A percentile compares a stretch with the other conserved stretches of the same genome.
Evolutionary conservation across 2,329 filamentous ascomycete species (phyloP).

Genomic region (Bipolaris oryzae): DNA sequence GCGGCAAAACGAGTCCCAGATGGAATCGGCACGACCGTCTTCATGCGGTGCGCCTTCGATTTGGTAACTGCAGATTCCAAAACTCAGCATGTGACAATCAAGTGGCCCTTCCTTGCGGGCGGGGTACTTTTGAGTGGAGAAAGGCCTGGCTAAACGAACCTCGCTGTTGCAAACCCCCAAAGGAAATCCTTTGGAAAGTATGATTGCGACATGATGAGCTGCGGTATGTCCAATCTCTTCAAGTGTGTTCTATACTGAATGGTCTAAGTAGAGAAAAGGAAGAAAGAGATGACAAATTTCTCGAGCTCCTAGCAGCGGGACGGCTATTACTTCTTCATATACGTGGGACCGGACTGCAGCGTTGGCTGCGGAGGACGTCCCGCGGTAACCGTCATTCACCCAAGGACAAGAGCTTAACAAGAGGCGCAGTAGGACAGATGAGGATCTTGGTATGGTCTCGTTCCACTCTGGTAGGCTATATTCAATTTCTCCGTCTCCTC

Average conservation of each 20-base stretch:
- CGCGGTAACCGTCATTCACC: constrained; percentile 45
- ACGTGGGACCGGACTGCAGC: constrained; percentile 23
- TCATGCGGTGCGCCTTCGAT: constrained; percentile 77
- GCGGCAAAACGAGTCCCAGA: constrained; percentile 89
- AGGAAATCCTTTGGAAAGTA: constrained; percentile 49
- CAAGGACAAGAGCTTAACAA: constrained; percentile 35
- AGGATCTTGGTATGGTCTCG: constrained; percentile 26
- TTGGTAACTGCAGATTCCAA: constrained; percentile 70
- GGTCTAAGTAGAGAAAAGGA: neutral
- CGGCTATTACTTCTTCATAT: constrained; percentile 40
- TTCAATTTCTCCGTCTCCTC: constrained; percentile 26
- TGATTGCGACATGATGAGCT: constrained; percentile 43
- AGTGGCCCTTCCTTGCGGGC: constrained; percentile 16
- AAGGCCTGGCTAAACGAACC: constrained; percentile 39
- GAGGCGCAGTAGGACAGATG: constrained; percentile 34
- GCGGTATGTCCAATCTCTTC: constrained; percentile 2
- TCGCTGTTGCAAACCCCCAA: constrained; percentile 52
- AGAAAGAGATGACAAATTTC: neutral
- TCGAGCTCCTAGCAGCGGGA: constrained; percentile 22
- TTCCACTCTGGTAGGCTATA: constrained; percentile 23
- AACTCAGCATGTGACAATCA: constrained; percentile 27
- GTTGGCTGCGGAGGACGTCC: constrained; percentile 44
- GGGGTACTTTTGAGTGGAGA: constrained; percentile 28
- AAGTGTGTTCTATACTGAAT: neutral
- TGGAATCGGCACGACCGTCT: constrained; percentile 80